A percentile compares a stretch with the other conserved stretches of the same genome.
Evolutionary conservation across 179 eudicot species (phyloP).

Genomic region (Silene noctiflora): DNA sequence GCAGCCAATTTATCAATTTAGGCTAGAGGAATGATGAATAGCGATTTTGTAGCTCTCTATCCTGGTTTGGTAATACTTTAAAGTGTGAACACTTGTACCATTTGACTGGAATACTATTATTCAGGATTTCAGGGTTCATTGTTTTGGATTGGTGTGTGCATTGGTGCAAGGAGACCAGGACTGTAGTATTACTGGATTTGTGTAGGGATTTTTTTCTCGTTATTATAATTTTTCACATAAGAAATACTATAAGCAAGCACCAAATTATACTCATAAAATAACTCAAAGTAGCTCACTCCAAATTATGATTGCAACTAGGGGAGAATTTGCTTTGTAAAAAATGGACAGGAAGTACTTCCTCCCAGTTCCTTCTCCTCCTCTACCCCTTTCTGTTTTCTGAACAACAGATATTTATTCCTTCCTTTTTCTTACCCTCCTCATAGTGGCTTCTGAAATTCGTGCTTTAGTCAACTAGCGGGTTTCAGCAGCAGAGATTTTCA

Average conservation of each 20-base stretch:
- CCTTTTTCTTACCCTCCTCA: too few relatives aligned
- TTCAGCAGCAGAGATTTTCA: not conserved
- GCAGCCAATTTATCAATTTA: not conserved
- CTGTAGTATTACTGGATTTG: not conserved
- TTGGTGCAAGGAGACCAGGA: not conserved
- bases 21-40: not conserved
- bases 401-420: too few relatives aligned
- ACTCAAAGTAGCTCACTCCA: too few relatives aligned
- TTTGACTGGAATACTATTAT: not conserved
- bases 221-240: not conserved
- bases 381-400: too few relatives aligned
- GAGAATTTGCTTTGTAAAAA: too few relatives aligned
- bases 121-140: too few relatives aligned
- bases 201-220: not conserved
- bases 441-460: too few relatives aligned
- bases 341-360: too few relatives aligned
- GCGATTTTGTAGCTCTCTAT: not conserved
- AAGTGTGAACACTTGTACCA: not conserved
- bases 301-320: too few relatives aligned
- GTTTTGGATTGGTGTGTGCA: not conserved
- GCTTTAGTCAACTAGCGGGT: not conserved
- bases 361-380: too few relatives aligned
- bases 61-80: not conserved
- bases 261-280: too few relatives aligned
- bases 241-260: too few relatives aligned